A percentile compares a stretch with the other conserved stretches of the same genome.
Evolutionary conservation across 352 stramenopile genomes (phyloP).

Genomic region (Phytophthora pistaciae): DNA sequence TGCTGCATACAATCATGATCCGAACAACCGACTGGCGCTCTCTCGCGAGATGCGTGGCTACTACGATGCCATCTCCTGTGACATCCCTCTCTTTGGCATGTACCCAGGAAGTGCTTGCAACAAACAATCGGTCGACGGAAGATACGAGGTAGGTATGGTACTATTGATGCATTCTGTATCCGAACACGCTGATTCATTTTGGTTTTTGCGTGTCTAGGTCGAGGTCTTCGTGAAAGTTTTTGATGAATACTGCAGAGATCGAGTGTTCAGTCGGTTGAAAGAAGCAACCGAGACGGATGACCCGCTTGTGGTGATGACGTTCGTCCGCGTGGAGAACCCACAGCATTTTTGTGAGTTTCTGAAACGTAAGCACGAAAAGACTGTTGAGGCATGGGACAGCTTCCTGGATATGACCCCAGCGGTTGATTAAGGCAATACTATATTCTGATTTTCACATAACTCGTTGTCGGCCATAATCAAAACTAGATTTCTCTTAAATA

Average conservation of each 20-base stretch:
- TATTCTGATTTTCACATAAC: too few species aligned
- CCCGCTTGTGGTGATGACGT: neutral
- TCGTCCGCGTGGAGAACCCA: neutral
- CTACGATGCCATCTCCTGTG: neutral
- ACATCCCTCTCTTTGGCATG: slow-evolving; percentile 10
- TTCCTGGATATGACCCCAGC: neutral
- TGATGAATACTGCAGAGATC: neutral
- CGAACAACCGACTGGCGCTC: neutral
- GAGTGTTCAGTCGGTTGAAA: neutral
- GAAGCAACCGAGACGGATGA: neutral
- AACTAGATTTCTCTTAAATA: too few species aligned
- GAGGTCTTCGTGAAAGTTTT: neutral
- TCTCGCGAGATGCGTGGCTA: neutral
- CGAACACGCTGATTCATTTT: neutral
- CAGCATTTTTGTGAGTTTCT: neutral
- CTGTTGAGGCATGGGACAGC: neutral
- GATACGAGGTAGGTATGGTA: neutral
- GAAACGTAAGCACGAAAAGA: neutral
- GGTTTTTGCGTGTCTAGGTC: neutral
- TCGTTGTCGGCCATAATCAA: too few species aligned
- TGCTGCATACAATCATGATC: neutral
- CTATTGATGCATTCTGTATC: slow-evolving; percentile 1
- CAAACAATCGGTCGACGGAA: slow-evolving; percentile 8
- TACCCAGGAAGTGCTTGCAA: neutral
- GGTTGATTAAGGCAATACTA: neutral